Conservation (phyloP, 345 rosid genomes). For the Eucalyptus regnans region DNA sequence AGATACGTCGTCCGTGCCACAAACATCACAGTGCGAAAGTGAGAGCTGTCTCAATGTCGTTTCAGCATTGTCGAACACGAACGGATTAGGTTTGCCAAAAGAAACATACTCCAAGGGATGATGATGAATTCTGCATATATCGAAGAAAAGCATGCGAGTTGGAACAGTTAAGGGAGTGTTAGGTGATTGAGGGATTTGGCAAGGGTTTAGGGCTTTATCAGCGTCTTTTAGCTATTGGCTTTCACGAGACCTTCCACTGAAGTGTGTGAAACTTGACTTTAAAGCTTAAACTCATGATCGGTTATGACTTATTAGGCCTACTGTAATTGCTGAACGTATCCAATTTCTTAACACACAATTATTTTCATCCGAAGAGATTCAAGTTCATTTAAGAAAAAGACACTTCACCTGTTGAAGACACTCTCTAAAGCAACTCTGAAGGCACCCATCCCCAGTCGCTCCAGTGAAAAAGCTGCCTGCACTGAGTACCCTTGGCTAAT, state of each 20-base stretch:
- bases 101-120: slow-evolving; percentile 43
- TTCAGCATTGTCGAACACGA: slow-evolving; percentile 60
- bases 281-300: not conserved
- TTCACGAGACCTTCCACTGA: not conserved
- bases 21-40: not conserved
- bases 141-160: not conserved
- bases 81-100: slow-evolving; percentile 78
- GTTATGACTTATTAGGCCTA: not conserved
- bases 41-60: slow-evolving; percentile 29
- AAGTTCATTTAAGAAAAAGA: not conserved
- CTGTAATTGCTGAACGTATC: not conserved
- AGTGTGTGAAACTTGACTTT: not conserved
- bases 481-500: slow-evolving; percentile 1
- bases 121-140: slow-evolving; percentile 42
- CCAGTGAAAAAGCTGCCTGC: slow-evolving; percentile 74
- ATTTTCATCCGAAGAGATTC: not conserved
- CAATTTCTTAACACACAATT: not conserved
- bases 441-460: slow-evolving; percentile 90
- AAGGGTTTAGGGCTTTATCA: not conserved
- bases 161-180: not conserved
- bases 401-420: slow-evolving; percentile 57
- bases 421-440: slow-evolving; percentile 79
- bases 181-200: not conserved
- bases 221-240: not conserved
- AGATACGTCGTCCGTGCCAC: not conserved